Evolutionary conservation across 75 land plant genomes (phyloP).

Genomic region (Cupressus sempervirens): DNA sequence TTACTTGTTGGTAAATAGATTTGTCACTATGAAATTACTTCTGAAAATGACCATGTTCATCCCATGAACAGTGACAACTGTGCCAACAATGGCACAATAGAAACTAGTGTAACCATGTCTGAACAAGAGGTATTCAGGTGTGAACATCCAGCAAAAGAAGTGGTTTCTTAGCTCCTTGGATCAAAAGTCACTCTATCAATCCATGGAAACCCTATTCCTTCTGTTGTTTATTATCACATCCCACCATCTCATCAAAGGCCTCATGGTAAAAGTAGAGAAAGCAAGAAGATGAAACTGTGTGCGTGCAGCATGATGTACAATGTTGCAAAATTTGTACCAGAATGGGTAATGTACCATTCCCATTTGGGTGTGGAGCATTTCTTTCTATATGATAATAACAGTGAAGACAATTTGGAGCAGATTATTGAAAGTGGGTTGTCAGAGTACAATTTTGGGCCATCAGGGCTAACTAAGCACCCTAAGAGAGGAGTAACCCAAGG

Average conservation of each 20-base stretch:
- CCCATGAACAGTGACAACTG: no score
- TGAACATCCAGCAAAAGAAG: conserved; percentile 27
- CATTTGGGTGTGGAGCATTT: conserved; percentile 30
- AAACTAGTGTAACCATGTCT: conserved; percentile 51
- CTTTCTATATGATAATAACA: conserved; percentile 44
- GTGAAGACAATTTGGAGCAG: conserved; percentile 30
- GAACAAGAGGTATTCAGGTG: conserved; percentile 85
- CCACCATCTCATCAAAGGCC: neutral
- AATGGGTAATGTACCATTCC: conserved; percentile 36
- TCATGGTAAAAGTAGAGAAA: neutral
- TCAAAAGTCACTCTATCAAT: conserved; percentile 12
- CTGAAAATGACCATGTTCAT: no score
- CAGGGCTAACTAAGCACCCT: conserved; percentile 10
- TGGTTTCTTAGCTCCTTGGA: no score
- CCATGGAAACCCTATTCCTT: conserved; percentile 8
- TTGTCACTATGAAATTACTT: no score
- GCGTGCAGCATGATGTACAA: conserved; percentile 48
- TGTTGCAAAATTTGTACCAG: conserved; percentile 30
- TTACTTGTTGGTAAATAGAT: no score
- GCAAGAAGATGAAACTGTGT: conserved; percentile 17
- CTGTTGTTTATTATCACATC: conserved; percentile 26
- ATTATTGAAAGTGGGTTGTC: conserved; percentile 12
- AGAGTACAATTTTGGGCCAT: conserved; percentile 4
- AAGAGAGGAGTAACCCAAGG: conserved; percentile 37
- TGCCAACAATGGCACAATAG: conserved; percentile 20